phyloP scores from a whole-genome alignment of 1,284 basidiomycete species.

The Fomitopsis palustris region DNA sequence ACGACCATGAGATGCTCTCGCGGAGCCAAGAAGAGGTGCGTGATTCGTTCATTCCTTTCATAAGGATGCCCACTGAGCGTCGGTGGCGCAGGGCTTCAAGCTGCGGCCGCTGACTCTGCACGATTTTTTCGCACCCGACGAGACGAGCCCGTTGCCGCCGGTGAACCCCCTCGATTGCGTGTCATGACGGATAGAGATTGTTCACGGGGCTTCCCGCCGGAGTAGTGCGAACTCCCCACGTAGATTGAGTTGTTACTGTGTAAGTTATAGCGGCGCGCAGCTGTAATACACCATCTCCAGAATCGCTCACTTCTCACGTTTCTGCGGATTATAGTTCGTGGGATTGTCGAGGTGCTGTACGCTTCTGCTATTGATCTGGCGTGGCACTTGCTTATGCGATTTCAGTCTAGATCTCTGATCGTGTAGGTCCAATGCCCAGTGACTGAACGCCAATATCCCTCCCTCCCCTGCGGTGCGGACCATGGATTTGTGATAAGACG shows the following conservation, averaged over 20 bases:
- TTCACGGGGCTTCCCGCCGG: neutral
- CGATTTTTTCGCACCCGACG: slow-evolving; percentile 71
- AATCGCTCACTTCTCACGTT: too few species aligned
- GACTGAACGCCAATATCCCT: too few species aligned
- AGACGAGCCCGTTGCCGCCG: slow-evolving; percentile 23
- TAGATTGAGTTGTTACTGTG: neutral
- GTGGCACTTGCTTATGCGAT: too few species aligned
- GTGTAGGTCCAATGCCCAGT: too few species aligned
- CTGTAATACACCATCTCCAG: too few species aligned
- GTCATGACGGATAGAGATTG: neutral
- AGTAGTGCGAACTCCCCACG: neutral
- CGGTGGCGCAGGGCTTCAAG: slow-evolving; percentile 59
- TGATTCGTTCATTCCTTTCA: slow-evolving; percentile 1
- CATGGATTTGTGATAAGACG: too few species aligned
- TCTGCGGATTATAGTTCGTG: too few species aligned
- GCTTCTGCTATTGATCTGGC: too few species aligned
- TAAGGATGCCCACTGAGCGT: neutral
- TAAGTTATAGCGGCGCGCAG: neutral
- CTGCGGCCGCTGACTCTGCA: slow-evolving; percentile 65
- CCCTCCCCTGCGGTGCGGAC: too few species aligned
- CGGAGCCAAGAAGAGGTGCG: slow-evolving; percentile 54
- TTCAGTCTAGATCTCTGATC: too few species aligned
- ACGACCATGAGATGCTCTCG: slow-evolving; percentile 48
- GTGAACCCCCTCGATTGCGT: slow-evolving; percentile 4
- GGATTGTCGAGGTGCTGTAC: too few species aligned